Evolutionary conservation across 805 yeast genomes (phyloP), one percentile per base, ranked within the genome.

Genomic region (Pichia gijzeniarum): DNA sequence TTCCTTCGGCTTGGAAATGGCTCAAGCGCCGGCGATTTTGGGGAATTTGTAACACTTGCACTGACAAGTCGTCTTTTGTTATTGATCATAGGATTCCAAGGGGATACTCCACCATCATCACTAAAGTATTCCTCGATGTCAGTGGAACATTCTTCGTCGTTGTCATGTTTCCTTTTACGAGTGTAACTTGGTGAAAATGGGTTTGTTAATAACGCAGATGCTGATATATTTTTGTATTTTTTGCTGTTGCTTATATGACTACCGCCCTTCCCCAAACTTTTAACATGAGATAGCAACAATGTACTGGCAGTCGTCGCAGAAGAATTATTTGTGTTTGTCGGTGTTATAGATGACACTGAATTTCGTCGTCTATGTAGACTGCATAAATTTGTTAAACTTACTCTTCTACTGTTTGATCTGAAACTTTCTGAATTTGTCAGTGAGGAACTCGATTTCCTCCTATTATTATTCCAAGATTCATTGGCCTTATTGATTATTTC

Each of bases 401-500:
- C 45, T 21, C 44, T 28, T n/a, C 51, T 34, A 19, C 49, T 43
- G 2, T 27, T n/a, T 1, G 53, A 47, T 37, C 21, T 37, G 8
- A 40, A 30, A 31, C 46, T 40, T 31, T 50, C 52, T 5, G 45
- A 41, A 33, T 43, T 47, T 14, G 48, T 40, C 21, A 45, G n/a
- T 5, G 54, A 50, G 10, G 53, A 45, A 10, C 46, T 48, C n/a
- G 53, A 47, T 19, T 48, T 50, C 10, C 49, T 35, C 16, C 57
- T 54, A 38, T 54, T 54, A 31, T 60, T 55, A 38, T 56, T 67
- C 71, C 71, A 67, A 1, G 62, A 49, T 44, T 63, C 61, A 47
- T 67, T 67, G 5, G 68, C 67, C 43, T 53, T 59, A 41, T 59
- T 61, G 20, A 67, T 62, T 17, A 67, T 51, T 34, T 65, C 69